Base-by-base conservation (phyloP, 495 filamentous ascomycete genomes). In the Xylaria venustula region DNA sequence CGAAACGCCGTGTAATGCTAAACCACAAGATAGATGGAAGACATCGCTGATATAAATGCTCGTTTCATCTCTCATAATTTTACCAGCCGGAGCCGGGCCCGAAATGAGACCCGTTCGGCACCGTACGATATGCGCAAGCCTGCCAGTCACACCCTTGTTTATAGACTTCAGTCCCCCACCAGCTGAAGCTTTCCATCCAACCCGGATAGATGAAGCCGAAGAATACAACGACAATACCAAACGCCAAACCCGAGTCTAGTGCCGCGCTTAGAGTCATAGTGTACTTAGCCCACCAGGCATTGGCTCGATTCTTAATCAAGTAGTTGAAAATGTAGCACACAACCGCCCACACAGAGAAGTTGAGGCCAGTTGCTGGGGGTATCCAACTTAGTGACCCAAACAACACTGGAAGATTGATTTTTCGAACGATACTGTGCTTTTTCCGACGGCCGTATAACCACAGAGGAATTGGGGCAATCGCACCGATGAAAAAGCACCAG, bases 301-400 rank as follows among this genome's bases (percentile, higher is more conserved):
- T 73, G 14, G 82, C 85, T n/a, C 85, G 78, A 6, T 79, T 82
- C 64, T 85, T 81, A 57, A 96, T 84, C 41, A 87, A 68, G 63
- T 89, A 86, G 67, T 95, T 96, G 68, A 95, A 95, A 7, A 91
- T 58, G 61, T 86, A 91, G 73, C 90, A 93, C 15, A 93, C 89
- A 19, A 92, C 69, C 0, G 87, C 88, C 90, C 90, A 93, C 23
- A 89, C 87, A 3, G 83, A 87, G 68, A 92, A 95, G 66, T 92
- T 93, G 56, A 92, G 85, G 0, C 91, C 91, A 0, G 90, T 93
- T 22, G 91, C 90, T 2, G 91, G 91, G 1, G 90, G 90, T 53
- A 94, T 93, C 89, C 89, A 93, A 61, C 81, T 82, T 25, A 92
- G 76, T 46, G 82, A 86, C 14, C 89, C 89, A 49, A 92, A 90